phyloP scores from a whole-genome alignment of 2,329 filamentous ascomycete genomes.

The Aureobasidium melanogenum region DNA sequence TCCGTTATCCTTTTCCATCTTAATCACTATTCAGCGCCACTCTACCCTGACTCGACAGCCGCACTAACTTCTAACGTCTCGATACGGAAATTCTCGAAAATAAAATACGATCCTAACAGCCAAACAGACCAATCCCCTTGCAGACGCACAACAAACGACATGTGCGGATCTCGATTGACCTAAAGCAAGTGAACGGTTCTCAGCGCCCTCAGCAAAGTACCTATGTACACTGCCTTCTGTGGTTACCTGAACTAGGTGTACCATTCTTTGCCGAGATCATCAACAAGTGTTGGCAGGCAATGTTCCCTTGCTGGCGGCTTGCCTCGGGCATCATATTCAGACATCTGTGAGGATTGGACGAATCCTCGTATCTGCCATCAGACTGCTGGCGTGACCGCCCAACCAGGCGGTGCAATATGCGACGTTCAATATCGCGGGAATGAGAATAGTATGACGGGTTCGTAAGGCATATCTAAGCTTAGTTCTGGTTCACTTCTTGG shows the following conservation, averaged over 20 bases:
- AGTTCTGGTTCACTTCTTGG: not conserved
- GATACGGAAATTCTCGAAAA: not conserved
- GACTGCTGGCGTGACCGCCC: not conserved
- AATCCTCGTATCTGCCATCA: not conserved
- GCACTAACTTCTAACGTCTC: not conserved
- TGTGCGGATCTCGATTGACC: constrained; percentile 2
- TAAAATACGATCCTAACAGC: not conserved
- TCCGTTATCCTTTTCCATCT: not conserved
- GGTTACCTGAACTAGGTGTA: not conserved
- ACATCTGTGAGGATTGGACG: not conserved
- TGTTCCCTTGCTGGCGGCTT: not conserved
- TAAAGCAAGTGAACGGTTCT: not conserved
- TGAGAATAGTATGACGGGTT: not conserved
- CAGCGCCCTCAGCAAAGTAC: not conserved
- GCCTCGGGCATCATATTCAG: not conserved
- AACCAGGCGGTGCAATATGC: not conserved
- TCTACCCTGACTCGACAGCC: constrained; percentile 4
- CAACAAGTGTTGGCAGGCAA: not conserved
- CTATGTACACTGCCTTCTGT: not conserved
- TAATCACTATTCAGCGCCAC: not conserved
- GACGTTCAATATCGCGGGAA: constrained; percentile 3
- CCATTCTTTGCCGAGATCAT: not conserved
- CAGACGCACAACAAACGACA: not conserved
- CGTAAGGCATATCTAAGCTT: constrained; percentile 5
- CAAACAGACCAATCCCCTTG: not conserved